These are phyloP conservation scores for Ophiobolus disseminans DNA, from an alignment of 2,329 filamentous ascomycete species.

Conservation along the genomic window DNA sequence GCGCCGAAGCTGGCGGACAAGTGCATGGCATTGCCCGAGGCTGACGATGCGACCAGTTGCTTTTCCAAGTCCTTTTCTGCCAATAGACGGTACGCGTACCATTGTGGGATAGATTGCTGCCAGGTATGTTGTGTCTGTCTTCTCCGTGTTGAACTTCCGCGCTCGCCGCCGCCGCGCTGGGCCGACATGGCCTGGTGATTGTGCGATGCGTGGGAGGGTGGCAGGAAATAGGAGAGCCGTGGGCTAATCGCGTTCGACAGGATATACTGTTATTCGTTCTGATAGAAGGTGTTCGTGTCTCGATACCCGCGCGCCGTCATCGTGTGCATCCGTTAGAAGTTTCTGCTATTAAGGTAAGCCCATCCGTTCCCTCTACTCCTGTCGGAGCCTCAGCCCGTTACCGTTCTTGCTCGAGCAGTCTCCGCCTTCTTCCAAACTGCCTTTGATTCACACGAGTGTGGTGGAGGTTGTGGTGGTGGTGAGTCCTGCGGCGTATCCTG, in stretches of 20 bases:
- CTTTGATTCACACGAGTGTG: background rate
- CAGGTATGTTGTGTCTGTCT: constrained; percentile 27
- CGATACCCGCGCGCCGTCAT: constrained; percentile 37
- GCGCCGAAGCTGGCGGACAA: constrained; percentile 13
- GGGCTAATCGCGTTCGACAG: constrained; percentile 23
- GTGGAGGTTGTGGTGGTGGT: too few relatives aligned
- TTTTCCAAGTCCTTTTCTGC: constrained; percentile 34
- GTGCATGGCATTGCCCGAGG: constrained; percentile 11
- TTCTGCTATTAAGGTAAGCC: constrained; percentile 44
- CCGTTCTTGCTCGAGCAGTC: background rate
- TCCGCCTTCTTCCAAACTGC: background rate
- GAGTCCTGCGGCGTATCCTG: too few relatives aligned
- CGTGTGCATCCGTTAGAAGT: constrained; percentile 23
- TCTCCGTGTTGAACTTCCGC: constrained; percentile 2
- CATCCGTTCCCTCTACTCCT: background rate
- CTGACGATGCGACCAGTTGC: constrained; percentile 38
- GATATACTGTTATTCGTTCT: constrained; percentile 33
- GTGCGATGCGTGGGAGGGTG: background rate
- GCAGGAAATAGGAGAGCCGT: background rate
- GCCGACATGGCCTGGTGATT: background rate
- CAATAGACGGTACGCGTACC: constrained; percentile 29
- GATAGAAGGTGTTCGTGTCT: constrained; percentile 43
- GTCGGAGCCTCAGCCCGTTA: background rate
- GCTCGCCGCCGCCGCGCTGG: constrained; percentile 1
- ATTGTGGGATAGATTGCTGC: constrained; percentile 37